Base-by-base conservation (phyloP, 192 early-diverging fungal genomes). In the Coemansia sp. region DNA sequence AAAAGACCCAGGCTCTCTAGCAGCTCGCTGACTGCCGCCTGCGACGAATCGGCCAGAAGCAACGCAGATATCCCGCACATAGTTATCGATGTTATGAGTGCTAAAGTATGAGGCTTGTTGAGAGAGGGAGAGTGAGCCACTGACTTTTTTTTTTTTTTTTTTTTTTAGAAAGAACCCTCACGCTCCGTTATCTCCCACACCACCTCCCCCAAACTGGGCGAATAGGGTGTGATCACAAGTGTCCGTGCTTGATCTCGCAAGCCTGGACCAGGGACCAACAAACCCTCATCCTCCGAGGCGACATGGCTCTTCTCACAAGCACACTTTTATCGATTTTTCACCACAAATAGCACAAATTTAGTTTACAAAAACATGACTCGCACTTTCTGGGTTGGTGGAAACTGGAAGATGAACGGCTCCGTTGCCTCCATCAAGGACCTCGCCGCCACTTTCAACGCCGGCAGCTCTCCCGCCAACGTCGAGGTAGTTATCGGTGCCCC, bases 371-470 rank as follows among this genome's bases (percentile, higher is more conserved):
- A 25, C 23, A 45, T 72, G 66, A 41, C 85, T 86, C 92, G 92
- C 81, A 88, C 87, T 75, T 94, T 94, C 83, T 91, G 92, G 83
- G 89, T 94, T 73, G 90, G 92, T 64, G 89, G 90, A 70, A 92
- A 92, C 85, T 92, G 94, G 91, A 97, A 99, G 88, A 94, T 99
- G 92, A 99, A 99, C 88, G 97, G 96, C 78, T 86, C 86, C 62
- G 70, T 84, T 50, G 79, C 84, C 59, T 85, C 90, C 45, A 85
- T 93, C 81, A 86, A 91, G 73, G 82, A 85, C 52, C 84, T 98
- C 50, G 85, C 93, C 64, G 81, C 85, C 61, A 72, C 78, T 48
- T 87, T 99, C 65, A 98, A 97, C 86, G 69, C 87, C 57, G 87
- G 79, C 52, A 69, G 72, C 64, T 75, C 88, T n/a, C 72, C 86